These are phyloP conservation scores for Camelina laxa DNA, from an alignment of 345 rosid genomes.

Conservation along the genomic window DNA sequence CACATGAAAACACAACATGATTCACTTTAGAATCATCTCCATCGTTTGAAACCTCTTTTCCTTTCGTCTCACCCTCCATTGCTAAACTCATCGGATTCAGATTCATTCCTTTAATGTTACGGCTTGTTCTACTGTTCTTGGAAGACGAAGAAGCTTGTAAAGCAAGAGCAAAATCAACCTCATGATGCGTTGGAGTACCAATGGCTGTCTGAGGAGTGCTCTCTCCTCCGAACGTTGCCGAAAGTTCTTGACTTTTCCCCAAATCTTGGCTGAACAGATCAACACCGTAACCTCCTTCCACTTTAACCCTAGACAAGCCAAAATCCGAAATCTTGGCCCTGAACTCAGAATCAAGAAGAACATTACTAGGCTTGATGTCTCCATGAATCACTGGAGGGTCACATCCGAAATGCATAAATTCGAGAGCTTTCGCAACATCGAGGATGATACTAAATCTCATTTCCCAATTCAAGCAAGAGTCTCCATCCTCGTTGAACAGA, in stretches of 20 bases:
- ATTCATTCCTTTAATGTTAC: constrained; percentile 62
- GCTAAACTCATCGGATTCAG: constrained; percentile 56
- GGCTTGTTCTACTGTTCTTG: constrained; percentile 62
- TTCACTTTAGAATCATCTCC: constrained; percentile 60
- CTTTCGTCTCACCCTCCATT: constrained; percentile 63
- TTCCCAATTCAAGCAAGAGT: constrained; percentile 72
- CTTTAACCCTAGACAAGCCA: constrained; percentile 87
- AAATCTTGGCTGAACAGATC: constrained; percentile 90
- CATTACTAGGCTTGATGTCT: constrained; percentile 94
- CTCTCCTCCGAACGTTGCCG: constrained; percentile 67
- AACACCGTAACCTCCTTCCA: constrained; percentile 75
- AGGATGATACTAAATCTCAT: constrained; percentile 68
- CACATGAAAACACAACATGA: constrained; percentile 25
- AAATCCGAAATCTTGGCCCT: constrained; percentile 93
- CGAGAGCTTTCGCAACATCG: constrained; percentile 87
- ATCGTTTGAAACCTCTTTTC: constrained; percentile 69
- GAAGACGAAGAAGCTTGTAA: constrained; percentile 95
- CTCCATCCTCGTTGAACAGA: constrained; percentile 61
- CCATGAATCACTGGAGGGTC: constrained; percentile 98
- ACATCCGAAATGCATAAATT: constrained; percentile 83
- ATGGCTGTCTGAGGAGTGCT: constrained; percentile 51
- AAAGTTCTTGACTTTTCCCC: constrained; percentile 79
- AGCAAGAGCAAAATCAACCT: constrained; percentile 95
- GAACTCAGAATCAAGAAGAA: constrained; percentile 79
- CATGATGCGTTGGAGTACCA: constrained; percentile 59